Conservation (phyloP, 495 filamentous ascomycete species). For the Parmelia sp. region DNA sequence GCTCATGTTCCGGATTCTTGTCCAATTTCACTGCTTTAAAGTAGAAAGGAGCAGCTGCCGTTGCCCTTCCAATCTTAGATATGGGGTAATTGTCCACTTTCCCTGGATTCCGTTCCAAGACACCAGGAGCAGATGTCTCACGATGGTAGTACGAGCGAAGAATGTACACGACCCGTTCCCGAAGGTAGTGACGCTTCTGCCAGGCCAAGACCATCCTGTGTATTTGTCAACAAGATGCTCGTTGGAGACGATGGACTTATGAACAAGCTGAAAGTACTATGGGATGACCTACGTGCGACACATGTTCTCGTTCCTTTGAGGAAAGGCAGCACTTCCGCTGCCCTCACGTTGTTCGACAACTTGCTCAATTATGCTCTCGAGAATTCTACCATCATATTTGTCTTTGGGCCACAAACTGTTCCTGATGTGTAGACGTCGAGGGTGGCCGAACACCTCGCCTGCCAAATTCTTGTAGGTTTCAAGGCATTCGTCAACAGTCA, state of each 20-base stretch:
- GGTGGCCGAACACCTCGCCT: slow-evolving; percentile 30
- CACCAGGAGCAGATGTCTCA: not conserved
- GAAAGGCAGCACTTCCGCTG: not conserved
- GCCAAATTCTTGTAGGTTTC: slow-evolving; percentile 31
- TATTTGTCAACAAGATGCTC: no score
- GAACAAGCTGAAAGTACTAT: not conserved
- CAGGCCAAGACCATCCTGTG: slow-evolving; percentile 15
- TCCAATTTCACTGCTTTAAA: slow-evolving; percentile 36
- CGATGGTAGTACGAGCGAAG: slow-evolving; percentile 20
- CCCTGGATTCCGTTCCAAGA: slow-evolving; percentile 28
- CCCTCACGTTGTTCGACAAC: slow-evolving; percentile 9
- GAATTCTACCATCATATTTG: slow-evolving; percentile 10
- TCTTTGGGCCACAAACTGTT: slow-evolving; percentile 12
- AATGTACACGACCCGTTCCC: slow-evolving; percentile 9
- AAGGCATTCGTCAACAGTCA: slow-evolving; percentile 32
- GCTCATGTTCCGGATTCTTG: slow-evolving; percentile 17
- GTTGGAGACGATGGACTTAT: not conserved
- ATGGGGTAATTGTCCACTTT: slow-evolving; percentile 31
- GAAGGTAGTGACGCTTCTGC: slow-evolving; percentile 5
- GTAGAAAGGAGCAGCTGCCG: slow-evolving; percentile 46
- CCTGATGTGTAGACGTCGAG: slow-evolving; percentile 25
- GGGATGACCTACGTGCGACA: slow-evolving; percentile 19
- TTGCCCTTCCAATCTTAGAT: slow-evolving; percentile 47
- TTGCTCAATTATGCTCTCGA: slow-evolving; percentile 12
- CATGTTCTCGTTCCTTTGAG: slow-evolving; percentile 4